Evolutionary conservation across 331 rosid species (phyloP), one percentile per base, ranked within the genome.

Genomic region (Cydonia oblonga): DNA sequence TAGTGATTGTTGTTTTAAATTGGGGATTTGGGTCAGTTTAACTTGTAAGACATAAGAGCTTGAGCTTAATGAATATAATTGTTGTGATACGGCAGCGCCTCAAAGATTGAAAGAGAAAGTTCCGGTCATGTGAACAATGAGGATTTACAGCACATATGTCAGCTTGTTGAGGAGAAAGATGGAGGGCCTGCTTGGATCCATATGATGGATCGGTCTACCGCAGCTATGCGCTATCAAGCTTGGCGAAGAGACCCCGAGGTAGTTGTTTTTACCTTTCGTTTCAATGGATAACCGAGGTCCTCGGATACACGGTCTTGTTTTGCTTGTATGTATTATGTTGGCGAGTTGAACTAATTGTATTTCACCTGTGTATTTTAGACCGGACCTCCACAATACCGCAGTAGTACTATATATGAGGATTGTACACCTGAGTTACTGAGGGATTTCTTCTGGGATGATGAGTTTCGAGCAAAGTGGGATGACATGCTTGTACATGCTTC

Each of bases 361-460:
- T 60, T 33, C 29, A 18, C 77, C 66, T 74, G 66, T 51, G 22
- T 59, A 71, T 85, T 52, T 30, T 77, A 93, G 98, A 88, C 35
- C 73, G 98, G 98, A 73, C 98, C 98, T 24, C 98, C 97, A 0
- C 98, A 95, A 49, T 95, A 91, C 65, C 86, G 97, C 2, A 91
- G 96, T 69, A 84, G 96, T 56, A 95, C 96, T 2, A 79, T 91
- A 40, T 95, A 80, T 52, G 98, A 95, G 69, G 96, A 91, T 73
- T 91, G 96, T 12, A 77, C 83, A 54, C 91, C 93, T 9, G 96
- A 95, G 75, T 24, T 87, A 73, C 85, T 95, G 69, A 89, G 97
- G 84, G 98, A 91, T 70, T 89, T 95, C 81, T 95, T 95, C 72
- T 95, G 98, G 98, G 98, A 95, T 75, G 98, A 95, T 63, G 88